A percentile compares a stretch with the other conserved stretches of the same genome.
Evolutionary conservation across 129 eudicot species (phyloP).

Genomic region (Arctium minus): DNA sequence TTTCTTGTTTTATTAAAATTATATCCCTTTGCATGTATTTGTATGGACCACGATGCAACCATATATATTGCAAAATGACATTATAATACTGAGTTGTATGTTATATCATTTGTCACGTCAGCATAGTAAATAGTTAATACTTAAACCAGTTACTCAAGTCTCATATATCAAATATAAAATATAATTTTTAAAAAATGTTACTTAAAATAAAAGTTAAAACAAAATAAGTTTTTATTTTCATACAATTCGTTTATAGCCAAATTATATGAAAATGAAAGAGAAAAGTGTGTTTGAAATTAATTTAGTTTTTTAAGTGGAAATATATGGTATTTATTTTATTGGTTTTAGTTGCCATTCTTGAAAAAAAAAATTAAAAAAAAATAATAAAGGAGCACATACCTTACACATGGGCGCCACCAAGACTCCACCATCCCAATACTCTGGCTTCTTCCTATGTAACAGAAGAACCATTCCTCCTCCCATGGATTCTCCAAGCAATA

Average conservation of each 20-base stretch:
- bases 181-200: too few species aligned
- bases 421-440: slow-evolving; percentile 88
- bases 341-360: slow-evolving; percentile 11
- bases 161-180: too few species aligned
- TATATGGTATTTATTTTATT: background rate
- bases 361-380: background rate
- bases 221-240: background rate
- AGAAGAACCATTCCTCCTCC: slow-evolving; percentile 87
- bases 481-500: slow-evolving; percentile 89
- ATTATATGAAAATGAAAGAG: too few species aligned
- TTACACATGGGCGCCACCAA: slow-evolving; percentile 97
- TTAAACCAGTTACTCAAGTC: background rate
- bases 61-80: background rate
- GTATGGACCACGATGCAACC: background rate
- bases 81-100: too few species aligned
- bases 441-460: slow-evolving; percentile 76
- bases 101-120: background rate
- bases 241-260: background rate
- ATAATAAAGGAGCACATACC: slow-evolving; percentile 34
- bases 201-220: too few species aligned
- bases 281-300: background rate
- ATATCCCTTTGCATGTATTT: background rate
- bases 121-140: background rate
- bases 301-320: background rate
- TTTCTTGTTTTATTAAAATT: background rate